Base-by-base conservation (phyloP, 2,329 filamentous ascomycete genomes). In the Penicillium sclerotiorum region DNA sequence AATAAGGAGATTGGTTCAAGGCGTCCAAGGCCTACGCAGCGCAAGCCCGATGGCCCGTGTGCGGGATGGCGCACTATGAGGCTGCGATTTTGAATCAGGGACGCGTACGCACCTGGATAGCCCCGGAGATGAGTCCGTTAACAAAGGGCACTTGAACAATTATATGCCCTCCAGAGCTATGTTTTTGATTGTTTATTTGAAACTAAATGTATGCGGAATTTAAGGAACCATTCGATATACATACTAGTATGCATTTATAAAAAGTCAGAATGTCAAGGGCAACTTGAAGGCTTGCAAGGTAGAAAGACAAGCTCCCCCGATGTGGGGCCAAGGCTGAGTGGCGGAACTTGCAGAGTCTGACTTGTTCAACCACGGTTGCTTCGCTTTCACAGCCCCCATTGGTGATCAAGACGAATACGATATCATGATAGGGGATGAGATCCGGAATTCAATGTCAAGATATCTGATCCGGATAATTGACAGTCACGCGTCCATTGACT, bases 91-190 rank as follows among this genome's bases (percentile, higher is more conserved):
- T n/a, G 21, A 21, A 32, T 38, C 17, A 17, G 27, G 21, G 35
- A 21, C 45, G 45, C 45, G 45, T 47, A 33, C 27, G 36, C 38
- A 40, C 38, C 27, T 28, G 25, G 13, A n/a, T n/a, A n/a, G n/a
- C n/a, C n/a, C n/a, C n/a, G n/a, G 25, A 28, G 3, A 4, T 7
- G 9, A 7, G 13, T 13, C 6, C 9, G 25, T 9, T 28, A 28
- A 28, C 25, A 28, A n/a, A n/a, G n/a, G n/a, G n/a, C n/a, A n/a
- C n/a, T n/a, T n/a, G n/a, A n/a, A n/a, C n/a, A n/a, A n/a, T n/a
- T n/a, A n/a, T n/a, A n/a, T n/a, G n/a, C n/a, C n/a, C n/a, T n/a
- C n/a, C n/a, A n/a, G n/a, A n/a, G n/a, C n/a, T n/a, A n/a, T n/a
- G n/a, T n/a, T n/a, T 32, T 32, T 32, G 28, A 5, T 12, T 12